phyloP scores from a whole-genome alignment of 192 early-diverging fungal genomes.

The Geranomyces variabilis region DNA sequence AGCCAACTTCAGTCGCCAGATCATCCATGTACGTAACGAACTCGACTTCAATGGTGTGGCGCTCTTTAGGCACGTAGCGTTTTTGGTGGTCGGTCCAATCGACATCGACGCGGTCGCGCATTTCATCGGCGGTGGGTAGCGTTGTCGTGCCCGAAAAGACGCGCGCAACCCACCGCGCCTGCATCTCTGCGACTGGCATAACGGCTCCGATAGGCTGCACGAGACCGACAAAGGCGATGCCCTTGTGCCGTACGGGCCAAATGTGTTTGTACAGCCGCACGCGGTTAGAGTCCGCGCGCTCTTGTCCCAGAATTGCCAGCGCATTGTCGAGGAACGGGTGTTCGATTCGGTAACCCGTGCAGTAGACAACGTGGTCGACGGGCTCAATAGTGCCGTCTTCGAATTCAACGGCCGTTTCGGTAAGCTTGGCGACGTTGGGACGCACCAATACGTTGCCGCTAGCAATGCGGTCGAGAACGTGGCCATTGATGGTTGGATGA shows the following conservation, averaged over 20 bases:
- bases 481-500: slow-evolving; percentile 54
- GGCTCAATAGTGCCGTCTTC: slow-evolving; percentile 57
- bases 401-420: slow-evolving; percentile 47
- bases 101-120: slow-evolving; percentile 49
- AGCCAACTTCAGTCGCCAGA: slow-evolving; percentile 49
- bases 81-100: slow-evolving; percentile 24
- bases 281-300: slow-evolving; percentile 44
- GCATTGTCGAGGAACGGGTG: slow-evolving; percentile 52
- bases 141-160: slow-evolving; percentile 42
- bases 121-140: slow-evolving; percentile 47
- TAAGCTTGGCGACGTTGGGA: slow-evolving; percentile 50
- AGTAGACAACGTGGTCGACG: slow-evolving; percentile 63
- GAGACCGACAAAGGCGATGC: slow-evolving; percentile 64
- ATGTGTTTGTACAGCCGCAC: slow-evolving; percentile 64
- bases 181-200: slow-evolving; percentile 61
- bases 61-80: slow-evolving; percentile 38
- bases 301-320: slow-evolving; percentile 44
- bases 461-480: slow-evolving; percentile 53
- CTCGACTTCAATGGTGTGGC: slow-evolving; percentile 61
- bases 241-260: slow-evolving; percentile 50
- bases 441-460: slow-evolving; percentile 56
- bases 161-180: slow-evolving; percentile 53
- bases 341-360: slow-evolving; percentile 65
- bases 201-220: slow-evolving; percentile 57
- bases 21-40: slow-evolving; percentile 49